phyloP scores from a whole-genome alignment of 73 alveolate genomes.

The Paramecium pentaurelia region DNA sequence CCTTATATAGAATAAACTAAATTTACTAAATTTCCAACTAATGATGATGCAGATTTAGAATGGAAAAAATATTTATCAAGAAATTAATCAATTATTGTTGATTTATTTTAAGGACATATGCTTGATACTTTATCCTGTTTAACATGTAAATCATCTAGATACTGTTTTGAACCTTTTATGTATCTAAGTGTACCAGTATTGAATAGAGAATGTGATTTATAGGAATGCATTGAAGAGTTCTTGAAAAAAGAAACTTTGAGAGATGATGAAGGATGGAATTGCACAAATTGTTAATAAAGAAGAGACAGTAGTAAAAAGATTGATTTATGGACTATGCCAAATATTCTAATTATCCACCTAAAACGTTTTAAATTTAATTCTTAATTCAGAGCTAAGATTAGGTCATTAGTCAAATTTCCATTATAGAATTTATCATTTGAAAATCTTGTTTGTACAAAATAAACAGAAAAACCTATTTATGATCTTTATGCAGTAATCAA shows the following conservation, averaged over 20 bases:
- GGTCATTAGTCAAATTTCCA: background rate
- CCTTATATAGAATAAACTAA: conserved; percentile 82
- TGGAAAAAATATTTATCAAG: conserved; percentile 90
- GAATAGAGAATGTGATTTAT: background rate
- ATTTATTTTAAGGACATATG: conserved; percentile 84
- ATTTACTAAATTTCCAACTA: conserved; percentile 74
- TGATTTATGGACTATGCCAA: conserved; percentile 79
- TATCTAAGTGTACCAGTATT: background rate
- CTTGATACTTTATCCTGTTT: background rate
- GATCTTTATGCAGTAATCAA: conserved; percentile 59
- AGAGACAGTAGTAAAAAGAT: conserved; percentile 63
- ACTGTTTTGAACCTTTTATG: background rate
- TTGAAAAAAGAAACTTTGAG: background rate
- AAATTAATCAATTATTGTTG: conserved; percentile 92
- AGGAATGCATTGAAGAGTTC: background rate
- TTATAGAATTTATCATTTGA: background rate
- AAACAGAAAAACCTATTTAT: conserved; percentile 37
- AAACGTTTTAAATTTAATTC: conserved; percentile 63
- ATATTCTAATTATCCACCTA: conserved; percentile 74
- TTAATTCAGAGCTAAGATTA: background rate
- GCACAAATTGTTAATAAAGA: background rate
- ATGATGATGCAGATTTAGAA: conserved; percentile 78
- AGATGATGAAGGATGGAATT: background rate
- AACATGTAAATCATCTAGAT: background rate
- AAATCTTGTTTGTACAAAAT: background rate